Evolutionary conservation across 495 filamentous ascomycete species (phyloP).

Genomic region (Aspergillus sclerotiicarbonarius): DNA sequence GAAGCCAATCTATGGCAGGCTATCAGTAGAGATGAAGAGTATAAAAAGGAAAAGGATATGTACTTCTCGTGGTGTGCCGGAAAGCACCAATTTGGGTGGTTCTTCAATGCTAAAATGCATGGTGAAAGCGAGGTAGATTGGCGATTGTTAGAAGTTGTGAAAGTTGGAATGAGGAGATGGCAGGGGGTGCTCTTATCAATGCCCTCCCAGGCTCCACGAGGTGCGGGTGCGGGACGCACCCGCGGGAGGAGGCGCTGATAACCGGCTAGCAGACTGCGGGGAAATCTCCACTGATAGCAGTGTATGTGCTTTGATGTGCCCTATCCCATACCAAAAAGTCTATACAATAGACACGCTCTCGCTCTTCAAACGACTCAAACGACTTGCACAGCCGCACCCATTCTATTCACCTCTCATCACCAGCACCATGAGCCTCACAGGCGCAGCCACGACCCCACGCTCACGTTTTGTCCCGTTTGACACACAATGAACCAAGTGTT

Average conservation of each 20-base stretch:
- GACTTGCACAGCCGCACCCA: no score
- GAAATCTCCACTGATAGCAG: background rate
- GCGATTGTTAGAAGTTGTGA: background rate
- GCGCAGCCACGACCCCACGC: no score
- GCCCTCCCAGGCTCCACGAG: no score
- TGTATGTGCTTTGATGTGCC: background rate
- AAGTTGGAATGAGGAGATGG: no score
- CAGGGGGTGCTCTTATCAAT: background rate
- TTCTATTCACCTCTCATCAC: no score
- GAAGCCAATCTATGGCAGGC: conserved; percentile 52
- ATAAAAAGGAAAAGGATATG: background rate
- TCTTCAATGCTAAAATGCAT: conserved; percentile 11
- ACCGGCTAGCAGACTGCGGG: background rate
- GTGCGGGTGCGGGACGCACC: no score
- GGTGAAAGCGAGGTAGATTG: background rate
- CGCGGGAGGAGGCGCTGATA: background rate
- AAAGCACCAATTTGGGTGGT: conserved; percentile 23
- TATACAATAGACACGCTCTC: no score
- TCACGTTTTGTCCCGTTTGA: no score
- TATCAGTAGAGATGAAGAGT: background rate
- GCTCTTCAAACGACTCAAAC: no score
- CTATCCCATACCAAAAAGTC: background rate
- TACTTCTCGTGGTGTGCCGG: conserved; percentile 32
- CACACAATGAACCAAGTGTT: no score
- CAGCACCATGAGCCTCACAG: no score